Evolutionary conservation across 805 yeast species (phyloP), one percentile per base, ranked within the genome.

Genomic region (Saccharomycopsis sp.): DNA sequence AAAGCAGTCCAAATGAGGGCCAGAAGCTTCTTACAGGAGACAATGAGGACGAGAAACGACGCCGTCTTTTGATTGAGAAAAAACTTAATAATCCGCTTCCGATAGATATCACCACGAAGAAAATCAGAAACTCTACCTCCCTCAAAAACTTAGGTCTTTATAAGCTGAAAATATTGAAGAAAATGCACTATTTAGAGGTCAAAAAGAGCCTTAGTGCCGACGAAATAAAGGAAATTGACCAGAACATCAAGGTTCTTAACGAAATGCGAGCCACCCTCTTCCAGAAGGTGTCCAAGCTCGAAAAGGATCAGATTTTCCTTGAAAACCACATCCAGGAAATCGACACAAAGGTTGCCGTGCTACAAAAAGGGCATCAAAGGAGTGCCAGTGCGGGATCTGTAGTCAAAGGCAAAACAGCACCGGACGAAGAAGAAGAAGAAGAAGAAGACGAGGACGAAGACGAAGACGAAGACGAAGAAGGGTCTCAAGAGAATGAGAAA

Each of bases 161-260:
- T 58, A 74, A 75, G 59, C 69, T 72, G 9, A 70, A 69, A 8
- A 71, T 84, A 14, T 72, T 72, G 42, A 75, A 77, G 58, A 76
- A 73, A 55, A 69, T 85, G 63, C 86, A 83, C 58, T 69, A 81
- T 17, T 68, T 84, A 58, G 86, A 83, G 62, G 77, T 87, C 24
- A 78, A 87, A 55, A 85, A 87, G 67, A 83, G 84, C 20, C 68
- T 85, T 47, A 83, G 89, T 0, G 77, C 87, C 0, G 75, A 75
- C 64, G 92, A 87, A 65, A 82, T 87, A 35, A 71, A 74, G 55
- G 92, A 84, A 57, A 74, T 87, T 41, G 93, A 87, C 67, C 67
- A 66, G 42, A 78, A 83, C 63, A 78, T 87, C 47, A 74, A 76
- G 51, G 77, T 75, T 63, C 66, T 86, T 50, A 79, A 81, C 58